Evolutionary conservation across 768 basidiomycete genomes (phyloP).

Genomic region (Amanita jacksonii): DNA sequence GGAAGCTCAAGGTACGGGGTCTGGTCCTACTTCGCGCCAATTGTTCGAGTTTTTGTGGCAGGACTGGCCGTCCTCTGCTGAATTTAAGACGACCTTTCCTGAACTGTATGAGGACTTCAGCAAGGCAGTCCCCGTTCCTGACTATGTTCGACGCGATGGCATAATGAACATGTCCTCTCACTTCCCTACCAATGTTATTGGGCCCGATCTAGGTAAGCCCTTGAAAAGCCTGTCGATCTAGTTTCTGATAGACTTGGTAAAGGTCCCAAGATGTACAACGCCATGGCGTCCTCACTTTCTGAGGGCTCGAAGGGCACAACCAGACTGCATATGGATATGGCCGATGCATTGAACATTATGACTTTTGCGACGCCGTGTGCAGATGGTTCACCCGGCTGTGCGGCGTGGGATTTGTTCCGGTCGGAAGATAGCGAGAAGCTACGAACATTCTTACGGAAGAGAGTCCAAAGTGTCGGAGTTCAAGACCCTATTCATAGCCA

Average conservation of each 20-base stretch:
- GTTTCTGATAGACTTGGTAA: constrained; percentile 11
- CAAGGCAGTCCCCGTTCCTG: constrained; percentile 75
- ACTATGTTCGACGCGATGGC: constrained; percentile 87
- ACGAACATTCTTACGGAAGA: constrained; percentile 60
- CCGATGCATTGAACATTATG: constrained; percentile 91
- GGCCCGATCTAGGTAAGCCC: constrained; percentile 74
- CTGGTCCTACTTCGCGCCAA: neutral
- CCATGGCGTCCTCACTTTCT: constrained; percentile 61
- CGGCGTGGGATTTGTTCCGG: constrained; percentile 87
- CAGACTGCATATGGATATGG: constrained; percentile 90
- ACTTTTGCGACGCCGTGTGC: constrained; percentile 49
- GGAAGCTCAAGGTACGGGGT: constrained; percentile 64
- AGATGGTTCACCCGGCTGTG: constrained; percentile 65
- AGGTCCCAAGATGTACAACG: constrained; percentile 96
- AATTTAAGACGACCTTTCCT: constrained; percentile 79
- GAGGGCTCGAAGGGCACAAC: constrained; percentile 77
- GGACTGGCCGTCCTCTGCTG: constrained; percentile 90
- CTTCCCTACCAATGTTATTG: constrained; percentile 70
- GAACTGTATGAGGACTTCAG: constrained; percentile 82
- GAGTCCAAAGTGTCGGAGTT: constrained; percentile 29
- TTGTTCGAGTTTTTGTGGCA: constrained; percentile 20
- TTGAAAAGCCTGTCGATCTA: constrained; percentile 13
- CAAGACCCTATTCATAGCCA: constrained; percentile 90
- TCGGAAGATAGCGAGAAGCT: constrained; percentile 76
- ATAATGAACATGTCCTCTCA: constrained; percentile 83